A percentile compares a stretch with the other conserved stretches of the same genome.
Conservation (phyloP, 1,284 basidiomycete genomes). For the Naganishia liquefaciens region DNA sequence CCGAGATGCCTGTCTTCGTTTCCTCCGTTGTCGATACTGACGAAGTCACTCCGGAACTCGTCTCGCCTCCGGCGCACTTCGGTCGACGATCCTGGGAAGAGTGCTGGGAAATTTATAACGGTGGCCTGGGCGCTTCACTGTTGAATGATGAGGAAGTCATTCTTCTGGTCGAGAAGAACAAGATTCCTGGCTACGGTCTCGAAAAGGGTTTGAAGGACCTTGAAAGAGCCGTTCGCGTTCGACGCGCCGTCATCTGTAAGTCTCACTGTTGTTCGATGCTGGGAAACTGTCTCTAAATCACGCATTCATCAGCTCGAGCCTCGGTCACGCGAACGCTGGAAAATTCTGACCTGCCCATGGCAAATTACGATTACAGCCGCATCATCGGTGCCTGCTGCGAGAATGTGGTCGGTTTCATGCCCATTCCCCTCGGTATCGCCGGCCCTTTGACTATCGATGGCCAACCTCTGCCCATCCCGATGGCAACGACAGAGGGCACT, state of each 20-base stretch:
- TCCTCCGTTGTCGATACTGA: constrained; percentile 26
- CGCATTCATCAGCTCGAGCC: constrained; percentile 67
- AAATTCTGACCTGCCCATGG: constrained; percentile 75
- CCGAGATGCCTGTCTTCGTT: constrained; percentile 19
- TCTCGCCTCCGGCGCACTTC: constrained; percentile 26
- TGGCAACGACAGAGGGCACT: constrained; percentile 99
- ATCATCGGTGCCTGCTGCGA: constrained; percentile 98
- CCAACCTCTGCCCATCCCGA: constrained; percentile 82
- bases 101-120: constrained; percentile 81
- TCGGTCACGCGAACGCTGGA: constrained; percentile 85
- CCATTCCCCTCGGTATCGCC: constrained; percentile 92
- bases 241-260: constrained; percentile 87
- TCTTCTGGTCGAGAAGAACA: constrained; percentile 83
- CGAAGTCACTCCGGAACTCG: constrained; percentile 4
- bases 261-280: constrained; percentile 40
- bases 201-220: constrained; percentile 89
- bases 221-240: constrained; percentile 81
- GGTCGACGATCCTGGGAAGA: constrained; percentile 68
- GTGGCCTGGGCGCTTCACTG: constrained; percentile 63
- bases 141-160: constrained; percentile 93
- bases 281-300: constrained; percentile 16
- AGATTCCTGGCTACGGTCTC: constrained; percentile 88
- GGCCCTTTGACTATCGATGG: constrained; percentile 94
- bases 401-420: constrained; percentile 97
- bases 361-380: constrained; percentile 87